Conservation (phyloP, 805 yeast genomes). For the Spathaspora passalidarum region DNA sequence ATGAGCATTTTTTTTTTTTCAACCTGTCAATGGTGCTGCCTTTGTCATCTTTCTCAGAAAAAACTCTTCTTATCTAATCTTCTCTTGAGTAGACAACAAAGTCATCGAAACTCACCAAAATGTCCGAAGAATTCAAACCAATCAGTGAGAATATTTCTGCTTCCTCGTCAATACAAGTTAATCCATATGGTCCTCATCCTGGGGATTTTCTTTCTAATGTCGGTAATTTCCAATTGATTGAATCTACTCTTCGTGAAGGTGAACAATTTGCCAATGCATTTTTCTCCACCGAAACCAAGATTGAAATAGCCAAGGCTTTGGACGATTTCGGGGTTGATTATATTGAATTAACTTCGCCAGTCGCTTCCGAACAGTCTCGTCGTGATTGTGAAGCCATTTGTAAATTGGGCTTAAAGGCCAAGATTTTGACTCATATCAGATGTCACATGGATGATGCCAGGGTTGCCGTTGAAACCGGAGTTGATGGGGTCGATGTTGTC, state of each 20-base stretch:
- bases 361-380: slow-evolving; percentile 57
- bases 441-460: slow-evolving; percentile 62
- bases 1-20: background rate
- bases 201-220: slow-evolving; percentile 56
- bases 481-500: slow-evolving; percentile 60
- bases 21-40: background rate
- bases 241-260: slow-evolving; percentile 60
- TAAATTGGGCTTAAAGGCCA: slow-evolving; percentile 56
- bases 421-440: slow-evolving; percentile 57
- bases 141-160: background rate
- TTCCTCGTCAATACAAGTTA: slow-evolving; percentile 12
- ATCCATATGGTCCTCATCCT: slow-evolving; percentile 61
- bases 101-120: slow-evolving; percentile 26
- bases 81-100: background rate
- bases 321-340: slow-evolving; percentile 62
- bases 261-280: slow-evolving; percentile 63
- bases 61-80: background rate
- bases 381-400: slow-evolving; percentile 58
- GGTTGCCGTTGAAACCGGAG: slow-evolving; percentile 61
- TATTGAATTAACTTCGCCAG: slow-evolving; percentile 59
- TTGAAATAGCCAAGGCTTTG: slow-evolving; percentile 57
- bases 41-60: background rate
- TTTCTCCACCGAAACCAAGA: slow-evolving; percentile 53
- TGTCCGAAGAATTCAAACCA: slow-evolving; percentile 1
- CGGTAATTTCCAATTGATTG: slow-evolving; percentile 50